Evolutionary conservation across 148 eudicot genomes (phyloP).

Genomic region (Spergularia bocconei): DNA sequence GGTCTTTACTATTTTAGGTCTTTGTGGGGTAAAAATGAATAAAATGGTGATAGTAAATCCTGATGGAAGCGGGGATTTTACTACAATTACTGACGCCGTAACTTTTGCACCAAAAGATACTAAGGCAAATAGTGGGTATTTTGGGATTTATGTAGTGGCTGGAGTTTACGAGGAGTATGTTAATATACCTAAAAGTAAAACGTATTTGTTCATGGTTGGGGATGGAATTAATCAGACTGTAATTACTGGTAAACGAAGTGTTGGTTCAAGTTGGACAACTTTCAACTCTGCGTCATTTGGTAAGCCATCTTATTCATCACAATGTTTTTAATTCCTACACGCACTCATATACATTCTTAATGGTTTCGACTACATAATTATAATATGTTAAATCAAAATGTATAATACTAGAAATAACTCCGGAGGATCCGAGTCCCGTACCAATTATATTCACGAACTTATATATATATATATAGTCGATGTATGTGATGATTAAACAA

Average conservation of each 20-base stretch:
- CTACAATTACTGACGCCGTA: conserved; percentile 37
- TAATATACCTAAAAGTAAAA: conserved; percentile 26
- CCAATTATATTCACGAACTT: background rate
- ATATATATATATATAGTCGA: too few species aligned
- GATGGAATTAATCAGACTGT: conserved; percentile 47
- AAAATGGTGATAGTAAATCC: conserved; percentile 38
- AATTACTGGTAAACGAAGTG: conserved; percentile 43
- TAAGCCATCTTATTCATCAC: conserved; percentile 17
- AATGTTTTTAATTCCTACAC: too few species aligned
- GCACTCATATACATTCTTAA: too few species aligned
- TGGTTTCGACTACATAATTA: too few species aligned
- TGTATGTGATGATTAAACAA: too few species aligned
- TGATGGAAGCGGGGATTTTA: conserved; percentile 40
- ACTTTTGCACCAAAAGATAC: conserved; percentile 35
- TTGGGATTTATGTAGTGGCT: conserved; percentile 32
- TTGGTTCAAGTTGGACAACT: conserved; percentile 37
- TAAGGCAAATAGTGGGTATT: conserved; percentile 30
- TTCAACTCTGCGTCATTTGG: conserved; percentile 45
- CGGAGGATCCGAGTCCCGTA: too few species aligned
- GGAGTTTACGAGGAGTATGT: conserved; percentile 42
- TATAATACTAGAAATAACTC: too few species aligned
- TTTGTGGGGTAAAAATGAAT: conserved; percentile 12
- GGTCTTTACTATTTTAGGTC: conserved; percentile 3
- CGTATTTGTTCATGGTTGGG: conserved; percentile 37
- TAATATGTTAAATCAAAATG: too few species aligned